Percentiles rank a stretch among this genome's conserved stretches.
Conservation (phyloP, 1,284 basidiomycete genomes). For the Ustilago crameri region DNA sequence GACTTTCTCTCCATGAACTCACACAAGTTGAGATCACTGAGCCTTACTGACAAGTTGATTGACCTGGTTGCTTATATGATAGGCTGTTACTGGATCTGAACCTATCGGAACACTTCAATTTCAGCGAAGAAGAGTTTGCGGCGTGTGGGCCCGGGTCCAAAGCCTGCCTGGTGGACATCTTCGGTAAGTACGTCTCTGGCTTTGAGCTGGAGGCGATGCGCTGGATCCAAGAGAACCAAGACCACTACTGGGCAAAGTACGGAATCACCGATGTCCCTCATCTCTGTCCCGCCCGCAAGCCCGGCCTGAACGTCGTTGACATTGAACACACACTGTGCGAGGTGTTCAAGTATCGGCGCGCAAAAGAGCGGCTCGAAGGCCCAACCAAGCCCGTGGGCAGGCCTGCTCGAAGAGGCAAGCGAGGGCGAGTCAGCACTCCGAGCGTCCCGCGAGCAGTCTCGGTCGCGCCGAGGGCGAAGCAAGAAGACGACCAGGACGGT, state of each 20-base stretch:
- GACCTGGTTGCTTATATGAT: not conserved
- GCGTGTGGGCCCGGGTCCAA: conserved; percentile 74
- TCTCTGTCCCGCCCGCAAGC: conserved; percentile 54
- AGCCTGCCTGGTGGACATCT: conserved; percentile 74
- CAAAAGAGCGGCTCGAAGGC: conserved; percentile 6
- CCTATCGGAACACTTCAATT: conserved; percentile 72
- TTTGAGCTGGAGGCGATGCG: conserved; percentile 73
- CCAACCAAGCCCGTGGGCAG: not conserved
- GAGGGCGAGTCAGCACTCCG: not conserved
- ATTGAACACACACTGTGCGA: conserved; percentile 78
- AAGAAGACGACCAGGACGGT: conserved; percentile 32
- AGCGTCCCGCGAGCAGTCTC: conserved; percentile 3
- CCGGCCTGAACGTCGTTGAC: conserved; percentile 72
- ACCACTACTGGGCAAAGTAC: conserved; percentile 71
- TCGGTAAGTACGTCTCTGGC: conserved; percentile 69
- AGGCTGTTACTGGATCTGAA: conserved; percentile 71
- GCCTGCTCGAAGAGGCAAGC: conserved; percentile 6
- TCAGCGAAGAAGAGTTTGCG: conserved; percentile 75
- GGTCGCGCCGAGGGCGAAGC: conserved; percentile 7
- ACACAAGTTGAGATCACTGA: not conserved
- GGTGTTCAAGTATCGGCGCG: conserved; percentile 76
- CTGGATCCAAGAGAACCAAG: conserved; percentile 74
- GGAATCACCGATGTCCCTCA: conserved; percentile 38
- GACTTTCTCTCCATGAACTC: not conserved
- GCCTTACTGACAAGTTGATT: not conserved